Evolutionary conservation across 805 yeast genomes (phyloP).

Genomic region (Nakazawaea pomicola): DNA sequence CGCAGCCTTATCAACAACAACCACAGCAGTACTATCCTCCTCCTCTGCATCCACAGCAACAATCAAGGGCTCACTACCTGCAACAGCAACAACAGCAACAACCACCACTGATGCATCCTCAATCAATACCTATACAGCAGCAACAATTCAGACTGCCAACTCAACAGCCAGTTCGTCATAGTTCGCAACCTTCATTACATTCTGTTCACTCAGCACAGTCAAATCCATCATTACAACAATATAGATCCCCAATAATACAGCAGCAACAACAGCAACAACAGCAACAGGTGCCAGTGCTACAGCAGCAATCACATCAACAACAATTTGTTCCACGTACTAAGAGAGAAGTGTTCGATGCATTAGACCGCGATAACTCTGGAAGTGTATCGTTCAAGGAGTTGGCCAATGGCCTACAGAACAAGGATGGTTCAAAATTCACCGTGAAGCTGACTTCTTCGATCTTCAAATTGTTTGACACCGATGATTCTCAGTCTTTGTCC

Average conservation of each 20-base stretch:
- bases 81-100: constrained; percentile 10
- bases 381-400: constrained; percentile 4
- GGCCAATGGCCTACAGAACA: constrained; percentile 2
- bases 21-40: constrained; percentile 2
- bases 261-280: constrained; percentile 4
- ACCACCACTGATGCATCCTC: constrained; percentile 11
- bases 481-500: constrained; percentile 2
- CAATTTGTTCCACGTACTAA: constrained; percentile 8
- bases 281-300: background rate
- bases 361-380: constrained; percentile 7
- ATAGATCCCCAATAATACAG: background rate
- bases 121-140: constrained; percentile 11
- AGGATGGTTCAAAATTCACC: constrained; percentile 6
- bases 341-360: constrained; percentile 4
- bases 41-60: constrained; percentile 1
- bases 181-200: constrained; percentile 7
- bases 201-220: constrained; percentile 6
- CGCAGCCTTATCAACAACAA: constrained; percentile 4
- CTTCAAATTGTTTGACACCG: constrained; percentile 10
- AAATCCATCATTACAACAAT: background rate
- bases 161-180: constrained; percentile 1
- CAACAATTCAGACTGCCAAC: constrained; percentile 5
- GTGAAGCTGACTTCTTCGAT: constrained; percentile 1
- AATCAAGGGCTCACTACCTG: background rate
- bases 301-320: constrained; percentile 2